Evolutionary conservation across 179 eudicot species (phyloP).

Genomic region (Carnegiea gigantea): DNA sequence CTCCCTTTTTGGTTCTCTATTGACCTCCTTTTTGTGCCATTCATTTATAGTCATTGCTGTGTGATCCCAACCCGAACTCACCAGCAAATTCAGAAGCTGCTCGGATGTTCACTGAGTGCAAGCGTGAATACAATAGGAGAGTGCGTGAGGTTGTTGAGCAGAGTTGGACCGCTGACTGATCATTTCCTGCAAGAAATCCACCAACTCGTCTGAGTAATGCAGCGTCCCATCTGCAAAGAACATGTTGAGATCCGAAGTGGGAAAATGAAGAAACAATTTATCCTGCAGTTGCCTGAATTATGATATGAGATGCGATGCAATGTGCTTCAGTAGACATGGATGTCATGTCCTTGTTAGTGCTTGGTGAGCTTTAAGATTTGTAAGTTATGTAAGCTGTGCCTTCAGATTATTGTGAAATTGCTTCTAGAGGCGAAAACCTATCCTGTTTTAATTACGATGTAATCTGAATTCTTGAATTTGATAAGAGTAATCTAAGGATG

Average conservation of each 20-base stretch:
- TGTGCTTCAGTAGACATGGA: constrained; percentile 12
- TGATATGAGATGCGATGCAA: constrained; percentile 17
- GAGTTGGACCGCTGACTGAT: constrained; percentile 80
- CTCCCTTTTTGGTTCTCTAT: background rate
- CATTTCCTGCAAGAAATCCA: background rate
- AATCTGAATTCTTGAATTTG: background rate
- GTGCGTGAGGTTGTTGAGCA: constrained; percentile 78
- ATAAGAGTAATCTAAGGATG: background rate
- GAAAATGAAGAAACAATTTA: constrained; percentile 14
- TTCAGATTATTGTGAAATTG: background rate
- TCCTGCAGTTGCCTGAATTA: constrained; percentile 23
- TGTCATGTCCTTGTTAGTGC: constrained; percentile 12
- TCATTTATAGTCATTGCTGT: constrained; percentile 56
- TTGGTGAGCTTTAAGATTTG: background rate
- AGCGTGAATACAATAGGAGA: constrained; percentile 73
- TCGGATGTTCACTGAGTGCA: constrained; percentile 66
- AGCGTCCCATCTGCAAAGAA: constrained; percentile 19
- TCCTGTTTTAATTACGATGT: background rate
- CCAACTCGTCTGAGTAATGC: constrained; percentile 13
- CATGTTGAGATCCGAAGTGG: constrained; percentile 10
- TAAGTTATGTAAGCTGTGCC: constrained; percentile 16
- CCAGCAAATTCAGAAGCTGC: constrained; percentile 81
- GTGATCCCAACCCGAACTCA: constrained; percentile 76
- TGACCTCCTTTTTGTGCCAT: background rate
- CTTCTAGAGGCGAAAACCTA: background rate